Base-by-base conservation (phyloP, 768 basidiomycete species). In the Rhodocollybia butyracea region DNA sequence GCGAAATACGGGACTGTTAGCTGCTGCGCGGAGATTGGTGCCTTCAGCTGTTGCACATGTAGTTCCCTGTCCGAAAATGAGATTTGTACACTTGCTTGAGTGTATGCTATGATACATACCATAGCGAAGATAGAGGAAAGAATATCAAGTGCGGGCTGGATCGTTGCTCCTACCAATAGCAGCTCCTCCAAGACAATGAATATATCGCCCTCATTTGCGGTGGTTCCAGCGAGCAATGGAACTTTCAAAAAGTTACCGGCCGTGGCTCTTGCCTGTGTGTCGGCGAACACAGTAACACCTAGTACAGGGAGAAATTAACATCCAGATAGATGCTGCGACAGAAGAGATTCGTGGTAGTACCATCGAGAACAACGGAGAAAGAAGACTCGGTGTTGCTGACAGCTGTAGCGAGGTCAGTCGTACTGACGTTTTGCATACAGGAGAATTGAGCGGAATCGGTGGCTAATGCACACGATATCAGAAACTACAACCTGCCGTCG, bases 341-440 rank as follows among this genome's bases (percentile, higher is more conserved):
- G 5, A 5, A 5, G 21, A 19, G 17, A 40, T 17, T 13, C 15
- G 15, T 36, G 34, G 17, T 8, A 7, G 15, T 45, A 73, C 74
- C 64, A 54, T 76, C 74, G 21, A 60, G 54, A 8, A 71, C 62
- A 13, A 65, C 65, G 17, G 54, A 56, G 55, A 76, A 74, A 4
- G 55, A 54, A 7, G 60, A 46, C 43, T 64, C 66, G 1, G 67
- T 66, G 26, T 56, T 67, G 38, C 69, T 64, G 1, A 72, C 69
- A 0, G 69, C 70, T 51, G 70, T 62, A 46, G 72, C 68, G 15
- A 76, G 55, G 26, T 59, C 67, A 10, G 61, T 60, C 54, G 54
- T 63, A 13, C 72, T 64, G 4, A 71, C 65, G 12, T 60, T 57
- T 55, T 72, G 64, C 74, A 74, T 74, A 51, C 74, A 76, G 10